Conservation (phyloP, 257 asterid genomes). For the Plantago elongata region DNA sequence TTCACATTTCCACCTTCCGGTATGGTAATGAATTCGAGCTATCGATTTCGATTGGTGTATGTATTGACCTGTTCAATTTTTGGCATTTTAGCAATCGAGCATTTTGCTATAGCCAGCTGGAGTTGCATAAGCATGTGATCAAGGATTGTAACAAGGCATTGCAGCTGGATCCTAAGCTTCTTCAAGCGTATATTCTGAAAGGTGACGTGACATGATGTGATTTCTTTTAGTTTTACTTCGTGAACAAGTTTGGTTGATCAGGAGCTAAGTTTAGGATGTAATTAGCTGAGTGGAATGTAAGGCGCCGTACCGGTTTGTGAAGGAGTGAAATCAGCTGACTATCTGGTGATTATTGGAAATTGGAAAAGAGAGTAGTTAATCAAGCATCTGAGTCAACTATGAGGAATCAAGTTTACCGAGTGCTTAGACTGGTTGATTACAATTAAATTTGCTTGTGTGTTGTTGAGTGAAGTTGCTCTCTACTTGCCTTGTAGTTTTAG, state of each 20-base stretch:
- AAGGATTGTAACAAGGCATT: conserved; percentile 91
- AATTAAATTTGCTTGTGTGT: no score
- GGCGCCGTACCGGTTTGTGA: background rate
- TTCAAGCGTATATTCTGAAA: conserved; percentile 83
- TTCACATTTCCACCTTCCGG: no score
- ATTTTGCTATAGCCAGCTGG: conserved; percentile 93
- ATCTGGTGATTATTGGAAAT: conserved; percentile 1
- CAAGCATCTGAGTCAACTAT: no score
- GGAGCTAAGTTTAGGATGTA: conserved; percentile 6
- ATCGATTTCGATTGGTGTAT: conserved; percentile 17
- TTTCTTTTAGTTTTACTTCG: background rate
- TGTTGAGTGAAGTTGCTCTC: no score
- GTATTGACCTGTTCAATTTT: conserved; percentile 23
- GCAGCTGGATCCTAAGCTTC: conserved; percentile 75
- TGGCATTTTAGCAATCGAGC: conserved; percentile 73
- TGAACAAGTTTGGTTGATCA: conserved; percentile 2
- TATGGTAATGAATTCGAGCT: no score
- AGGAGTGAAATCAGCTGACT: conserved; percentile 22
- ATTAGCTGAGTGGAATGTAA: conserved; percentile 2
- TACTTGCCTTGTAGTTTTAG: no score
- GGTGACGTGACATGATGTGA: conserved; percentile 33
- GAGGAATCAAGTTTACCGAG: no score
- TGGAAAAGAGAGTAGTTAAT: no score
- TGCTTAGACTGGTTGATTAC: no score
- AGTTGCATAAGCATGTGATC: conserved; percentile 86